phyloP scores from a whole-genome alignment of 805 yeast species.

The Candida germanica region DNA sequence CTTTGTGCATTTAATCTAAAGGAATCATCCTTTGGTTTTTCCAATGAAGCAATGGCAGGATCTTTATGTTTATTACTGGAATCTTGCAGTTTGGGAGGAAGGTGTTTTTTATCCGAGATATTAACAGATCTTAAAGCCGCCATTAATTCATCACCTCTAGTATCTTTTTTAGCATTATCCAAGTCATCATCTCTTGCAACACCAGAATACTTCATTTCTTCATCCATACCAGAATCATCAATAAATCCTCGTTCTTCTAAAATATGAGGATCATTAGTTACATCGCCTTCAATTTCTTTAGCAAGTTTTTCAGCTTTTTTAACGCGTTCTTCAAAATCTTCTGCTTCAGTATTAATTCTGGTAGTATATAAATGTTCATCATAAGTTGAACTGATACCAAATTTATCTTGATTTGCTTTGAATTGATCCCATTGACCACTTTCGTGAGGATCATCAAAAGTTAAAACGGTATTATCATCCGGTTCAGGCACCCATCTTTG shows the following conservation, averaged over 20 bases:
- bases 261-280: conserved; percentile 69
- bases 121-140: conserved; percentile 41
- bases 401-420: conserved; percentile 81
- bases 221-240: conserved; percentile 82
- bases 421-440: conserved; percentile 83
- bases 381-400: conserved; percentile 80
- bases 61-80: conserved; percentile 50
- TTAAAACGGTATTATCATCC: conserved; percentile 15
- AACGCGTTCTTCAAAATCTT: conserved; percentile 65
- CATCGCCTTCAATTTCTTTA: conserved; percentile 72
- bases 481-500: conserved; percentile 74
- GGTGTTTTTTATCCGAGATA: conserved; percentile 39
- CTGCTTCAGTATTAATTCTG: conserved; percentile 61
- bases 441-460: conserved; percentile 29
- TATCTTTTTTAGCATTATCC: conserved; percentile 8
- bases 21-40: conserved; percentile 32
- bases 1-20: conserved; percentile 50
- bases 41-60: conserved; percentile 63
- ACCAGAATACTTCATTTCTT: conserved; percentile 94
- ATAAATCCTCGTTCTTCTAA: conserved; percentile 89
- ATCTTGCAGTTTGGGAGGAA: conserved; percentile 56
- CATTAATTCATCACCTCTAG: conserved; percentile 48
- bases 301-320: conserved; percentile 78
- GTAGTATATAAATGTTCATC: conserved; percentile 91
- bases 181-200: conserved; percentile 50